Base-by-base conservation (phyloP, 768 basidiomycete genomes). In the Calocybe cyanea region DNA sequence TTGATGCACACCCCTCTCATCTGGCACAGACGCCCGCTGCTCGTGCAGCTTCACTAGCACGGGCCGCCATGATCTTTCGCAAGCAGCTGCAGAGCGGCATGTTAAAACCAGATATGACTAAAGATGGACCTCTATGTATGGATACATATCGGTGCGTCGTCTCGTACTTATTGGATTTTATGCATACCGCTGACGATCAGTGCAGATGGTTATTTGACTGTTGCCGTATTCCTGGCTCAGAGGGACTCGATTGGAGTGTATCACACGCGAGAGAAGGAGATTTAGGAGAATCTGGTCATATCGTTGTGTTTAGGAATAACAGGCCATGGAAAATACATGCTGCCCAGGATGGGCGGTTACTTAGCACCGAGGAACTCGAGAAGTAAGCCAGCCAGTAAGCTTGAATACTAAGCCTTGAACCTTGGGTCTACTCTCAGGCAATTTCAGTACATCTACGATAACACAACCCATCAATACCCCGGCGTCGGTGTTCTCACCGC, bases 161-260 rank as follows among this genome's bases (percentile, higher is more conserved):
- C n/a, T 23, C 10, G 14, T 1, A 9, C n/a, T 38, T 31, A 11
- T 21, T 18, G 30, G 13, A 13, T 19, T n/a, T 28, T 11, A 30
- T 34, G n/a, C 40, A 13, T 24, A 32, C 19, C 35, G 24, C n/a
- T 45, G 5, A 39, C 11, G 25, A 6, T 30, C 31, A 31, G 28
- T 23, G 14, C 33, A 88, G 87, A 40, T 92, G 90, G 90, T 91
- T 92, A 90, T 92, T 92, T 54, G 90, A 92, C 60, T 90, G 88
- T 61, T 88, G 80, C 52, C 85, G 90, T 45, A 71, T 92, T 15
- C 90, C 90, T 2, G 85, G 86, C 1, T 63, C 70, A 8, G 75
- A 84, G 36, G 85, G 86, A 14, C 64, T 81, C 3, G 93, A 97
- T 60, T 88, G 88, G 79, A 81, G 83, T 51, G 66, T 83, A 15